phyloP scores from a whole-genome alignment of 176 grass and related monocot species.

The Triticum turgidum region DNA sequence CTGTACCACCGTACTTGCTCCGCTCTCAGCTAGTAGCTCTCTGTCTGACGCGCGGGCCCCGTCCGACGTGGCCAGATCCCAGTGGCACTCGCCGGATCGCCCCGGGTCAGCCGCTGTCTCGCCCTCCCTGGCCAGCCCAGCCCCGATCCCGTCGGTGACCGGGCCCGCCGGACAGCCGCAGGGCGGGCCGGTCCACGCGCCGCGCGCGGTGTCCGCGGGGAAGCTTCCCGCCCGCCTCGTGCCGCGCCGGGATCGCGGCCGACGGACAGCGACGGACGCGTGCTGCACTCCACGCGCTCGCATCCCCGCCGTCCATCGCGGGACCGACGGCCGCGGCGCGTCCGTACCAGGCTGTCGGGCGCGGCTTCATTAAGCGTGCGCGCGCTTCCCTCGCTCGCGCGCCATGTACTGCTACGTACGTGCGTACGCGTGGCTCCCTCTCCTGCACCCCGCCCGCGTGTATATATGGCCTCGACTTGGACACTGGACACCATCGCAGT shows the following conservation, averaged over 20 bases:
- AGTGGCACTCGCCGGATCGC: not conserved
- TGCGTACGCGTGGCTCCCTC: not conserved
- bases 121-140: not conserved
- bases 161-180: not conserved
- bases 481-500: slow-evolving; percentile 10
- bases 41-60: not conserved
- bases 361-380: not conserved
- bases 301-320: slow-evolving; percentile 3
- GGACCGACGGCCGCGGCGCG: not conserved
- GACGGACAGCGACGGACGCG: not conserved
- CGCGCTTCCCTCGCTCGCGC: not conserved
- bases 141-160: slow-evolving; percentile 14
- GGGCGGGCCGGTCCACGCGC: not conserved
- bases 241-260: not conserved
- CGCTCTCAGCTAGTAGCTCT: not conserved
- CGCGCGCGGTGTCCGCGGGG: not conserved
- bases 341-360: slow-evolving; percentile 32
- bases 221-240: slow-evolving; percentile 20
- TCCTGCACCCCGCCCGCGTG: not conserved
- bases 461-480: not conserved
- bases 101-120: slow-evolving; percentile 22
- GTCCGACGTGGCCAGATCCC: not conserved
- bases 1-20: not conserved
- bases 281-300: slow-evolving; percentile 30
- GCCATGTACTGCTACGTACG: not conserved